A percentile compares a stretch with the other conserved stretches of the same genome.
Conservation (phyloP, 768 basidiomycete genomes). For the Boletus barrowsii region DNA sequence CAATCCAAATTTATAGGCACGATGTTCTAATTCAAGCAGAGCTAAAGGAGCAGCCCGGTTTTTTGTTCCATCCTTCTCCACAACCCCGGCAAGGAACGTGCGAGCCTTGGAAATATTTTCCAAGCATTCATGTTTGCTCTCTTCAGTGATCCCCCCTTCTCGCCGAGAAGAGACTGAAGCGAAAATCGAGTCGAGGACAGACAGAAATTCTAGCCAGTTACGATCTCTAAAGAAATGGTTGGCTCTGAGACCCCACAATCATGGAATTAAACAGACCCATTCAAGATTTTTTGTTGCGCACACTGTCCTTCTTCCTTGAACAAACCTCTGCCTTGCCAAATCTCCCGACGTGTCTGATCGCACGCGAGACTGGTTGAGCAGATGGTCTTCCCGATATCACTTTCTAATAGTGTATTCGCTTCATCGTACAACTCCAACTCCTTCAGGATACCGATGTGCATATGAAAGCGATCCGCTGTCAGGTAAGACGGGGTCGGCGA, state of each 20-base stretch:
- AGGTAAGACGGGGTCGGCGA: conserved; percentile 61
- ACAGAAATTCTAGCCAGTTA: conserved; percentile 83
- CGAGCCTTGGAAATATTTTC: conserved; percentile 43
- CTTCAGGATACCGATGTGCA: conserved; percentile 68
- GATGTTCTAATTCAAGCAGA: conserved; percentile 71
- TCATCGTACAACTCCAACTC: conserved; percentile 69
- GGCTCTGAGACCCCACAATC: conserved; percentile 1
- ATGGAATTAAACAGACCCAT: conserved; percentile 46
- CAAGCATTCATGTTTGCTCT: conserved; percentile 36
- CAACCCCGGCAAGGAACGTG: conserved; percentile 54
- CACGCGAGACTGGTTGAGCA: conserved; percentile 70
- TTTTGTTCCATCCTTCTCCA: conserved; percentile 59
- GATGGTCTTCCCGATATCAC: conserved; percentile 63
- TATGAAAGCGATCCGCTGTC: conserved; percentile 72
- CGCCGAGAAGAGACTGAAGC: conserved; percentile 31
- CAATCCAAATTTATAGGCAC: conserved; percentile 46
- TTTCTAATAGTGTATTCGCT: conserved; percentile 64
- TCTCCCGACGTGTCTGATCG: conserved; percentile 71
- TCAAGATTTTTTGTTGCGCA: conserved; percentile 56
- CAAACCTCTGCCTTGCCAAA: conserved; percentile 58
- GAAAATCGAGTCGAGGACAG: conserved; percentile 69
- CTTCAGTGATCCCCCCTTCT: conserved; percentile 30
- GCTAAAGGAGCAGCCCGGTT: conserved; percentile 77
- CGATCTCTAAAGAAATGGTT: conserved; percentile 55
- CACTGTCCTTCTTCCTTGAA: conserved; percentile 58